A percentile compares a stretch with the other conserved stretches of the same genome.
Evolutionary conservation across 306 rosid species (phyloP).

Genomic region (Sphenostylis stenocarpa): DNA sequence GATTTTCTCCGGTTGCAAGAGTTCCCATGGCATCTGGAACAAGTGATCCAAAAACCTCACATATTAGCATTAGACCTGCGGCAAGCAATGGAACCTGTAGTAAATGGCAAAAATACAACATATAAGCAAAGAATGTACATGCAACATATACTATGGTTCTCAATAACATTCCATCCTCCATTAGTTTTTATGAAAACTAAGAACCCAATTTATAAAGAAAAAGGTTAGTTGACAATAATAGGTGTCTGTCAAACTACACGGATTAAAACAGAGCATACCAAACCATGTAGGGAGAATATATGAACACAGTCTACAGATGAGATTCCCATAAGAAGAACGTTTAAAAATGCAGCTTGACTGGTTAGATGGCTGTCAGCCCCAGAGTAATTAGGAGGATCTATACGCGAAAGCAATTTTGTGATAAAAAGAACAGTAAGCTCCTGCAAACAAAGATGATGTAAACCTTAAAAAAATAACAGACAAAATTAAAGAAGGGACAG

Average conservation of each 20-base stretch:
- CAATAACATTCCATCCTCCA: slow-evolving; percentile 15
- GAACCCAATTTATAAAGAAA: slow-evolving; percentile 12
- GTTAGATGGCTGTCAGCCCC: slow-evolving; percentile 76
- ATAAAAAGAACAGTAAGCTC: slow-evolving; percentile 69
- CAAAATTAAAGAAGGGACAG: background rate
- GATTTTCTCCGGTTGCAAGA: slow-evolving; percentile 66
- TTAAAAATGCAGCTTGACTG: slow-evolving; percentile 73
- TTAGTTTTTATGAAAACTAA: background rate
- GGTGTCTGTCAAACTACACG: slow-evolving; percentile 7
- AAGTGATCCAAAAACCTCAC: slow-evolving; percentile 84
- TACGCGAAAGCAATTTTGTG: slow-evolving; percentile 64
- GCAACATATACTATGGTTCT: slow-evolving; percentile 14
- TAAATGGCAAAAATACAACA: slow-evolving; percentile 34
- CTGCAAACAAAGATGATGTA: slow-evolving; percentile 53
- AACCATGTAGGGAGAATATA: slow-evolving; percentile 90
- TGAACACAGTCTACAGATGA: slow-evolving; percentile 76
- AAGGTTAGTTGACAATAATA: slow-evolving; percentile 7
- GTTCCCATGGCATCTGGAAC: slow-evolving; percentile 54
- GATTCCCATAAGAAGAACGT: slow-evolving; percentile 73
- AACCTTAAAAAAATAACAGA: slow-evolving; percentile 27
- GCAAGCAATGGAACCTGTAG: slow-evolving; percentile 89
- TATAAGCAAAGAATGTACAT: slow-evolving; percentile 27
- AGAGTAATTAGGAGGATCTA: slow-evolving; percentile 55
- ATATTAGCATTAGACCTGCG: slow-evolving; percentile 70
- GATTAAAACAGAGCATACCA: slow-evolving; percentile 57